phyloP scores from a whole-genome alignment of 2,329 filamentous ascomycete species.

The Plectosphaerella sp. region DNA sequence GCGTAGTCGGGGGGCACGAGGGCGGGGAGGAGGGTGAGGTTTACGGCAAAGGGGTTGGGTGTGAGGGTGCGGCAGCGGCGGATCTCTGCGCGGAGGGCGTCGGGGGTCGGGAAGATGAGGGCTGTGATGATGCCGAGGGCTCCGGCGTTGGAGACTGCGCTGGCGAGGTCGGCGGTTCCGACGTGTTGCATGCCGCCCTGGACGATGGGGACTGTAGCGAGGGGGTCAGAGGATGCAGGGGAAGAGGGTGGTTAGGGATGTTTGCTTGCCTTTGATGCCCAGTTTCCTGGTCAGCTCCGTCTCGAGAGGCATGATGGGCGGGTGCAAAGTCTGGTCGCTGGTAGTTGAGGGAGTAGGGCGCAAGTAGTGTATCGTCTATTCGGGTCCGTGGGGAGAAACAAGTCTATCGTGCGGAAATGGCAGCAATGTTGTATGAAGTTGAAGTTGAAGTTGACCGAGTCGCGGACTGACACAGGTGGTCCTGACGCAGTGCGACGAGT shows the following conservation, averaged over 20 bases:
- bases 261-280: slow-evolving; percentile 43
- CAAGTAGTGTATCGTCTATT: neutral
- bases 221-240: neutral
- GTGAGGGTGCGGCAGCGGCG: slow-evolving; percentile 78
- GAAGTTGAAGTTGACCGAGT: neutral
- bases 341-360: too few species aligned
- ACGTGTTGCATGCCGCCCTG: slow-evolving; percentile 88
- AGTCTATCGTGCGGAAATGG: neutral
- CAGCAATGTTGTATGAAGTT: neutral
- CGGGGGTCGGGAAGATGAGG: slow-evolving; percentile 88
- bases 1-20: slow-evolving; percentile 88
- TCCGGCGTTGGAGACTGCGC: slow-evolving; percentile 76
- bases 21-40: slow-evolving; percentile 88
- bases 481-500: too few species aligned
- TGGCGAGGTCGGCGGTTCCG: slow-evolving; percentile 73
- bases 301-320: slow-evolving; percentile 47
- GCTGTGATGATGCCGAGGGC: slow-evolving; percentile 80
- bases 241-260: slow-evolving; percentile 3
- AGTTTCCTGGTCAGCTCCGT: slow-evolving; percentile 54
- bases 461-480: neutral
- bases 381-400: neutral
- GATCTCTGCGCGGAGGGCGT: slow-evolving; percentile 92
- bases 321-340: too few species aligned
- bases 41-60: slow-evolving; percentile 80
- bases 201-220: slow-evolving; percentile 64